phyloP scores from a whole-genome alignment of 257 asterid species.

The Solanum dulcamara region DNA sequence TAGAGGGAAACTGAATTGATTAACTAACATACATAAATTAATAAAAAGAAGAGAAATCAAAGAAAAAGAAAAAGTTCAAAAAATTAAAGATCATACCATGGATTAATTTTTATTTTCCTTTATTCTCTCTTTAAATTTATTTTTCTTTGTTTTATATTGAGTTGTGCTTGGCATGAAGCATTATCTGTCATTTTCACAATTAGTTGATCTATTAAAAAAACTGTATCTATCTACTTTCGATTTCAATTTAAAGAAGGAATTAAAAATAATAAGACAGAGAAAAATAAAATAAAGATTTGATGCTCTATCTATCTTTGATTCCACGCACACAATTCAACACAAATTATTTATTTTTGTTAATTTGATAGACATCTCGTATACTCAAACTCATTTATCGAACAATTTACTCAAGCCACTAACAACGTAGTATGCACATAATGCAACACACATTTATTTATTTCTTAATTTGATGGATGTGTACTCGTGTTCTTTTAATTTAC shows the following conservation, averaged over 20 bases:
- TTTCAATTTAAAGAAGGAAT: not conserved
- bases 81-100: not conserved
- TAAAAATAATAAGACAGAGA: not conserved
- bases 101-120: not conserved
- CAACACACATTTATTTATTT: not conserved
- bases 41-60: not conserved
- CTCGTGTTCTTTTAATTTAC: not conserved
- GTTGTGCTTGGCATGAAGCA: not conserved
- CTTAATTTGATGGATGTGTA: not conserved
- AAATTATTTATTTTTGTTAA: not conserved
- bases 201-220: not conserved
- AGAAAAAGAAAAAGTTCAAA: not conserved
- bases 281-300: not conserved
- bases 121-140: not conserved
- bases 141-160: not conserved
- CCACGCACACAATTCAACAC: not conserved
- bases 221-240: not conserved
- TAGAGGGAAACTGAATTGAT: not conserved
- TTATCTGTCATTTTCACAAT: not conserved
- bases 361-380: not conserved
- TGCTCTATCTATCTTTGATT: not conserved
- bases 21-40: too few relatives aligned
- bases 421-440: not conserved
- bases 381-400: not conserved
- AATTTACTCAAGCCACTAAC: not conserved